Evolutionary conservation across 179 eudicot species (phyloP).

Genomic region (Corrigiola litoralis): DNA sequence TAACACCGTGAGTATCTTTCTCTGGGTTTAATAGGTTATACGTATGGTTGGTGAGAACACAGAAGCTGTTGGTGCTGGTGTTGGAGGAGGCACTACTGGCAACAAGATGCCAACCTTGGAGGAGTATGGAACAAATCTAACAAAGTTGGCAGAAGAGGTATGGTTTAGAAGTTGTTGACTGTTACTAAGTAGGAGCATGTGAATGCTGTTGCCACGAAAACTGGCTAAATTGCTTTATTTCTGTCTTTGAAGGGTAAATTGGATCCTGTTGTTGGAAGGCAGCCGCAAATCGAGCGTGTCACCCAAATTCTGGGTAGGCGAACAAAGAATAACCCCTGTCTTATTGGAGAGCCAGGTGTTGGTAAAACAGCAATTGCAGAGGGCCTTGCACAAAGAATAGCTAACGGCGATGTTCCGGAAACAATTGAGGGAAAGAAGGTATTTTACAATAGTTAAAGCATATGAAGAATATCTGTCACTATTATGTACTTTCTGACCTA

Average conservation of each 20-base stretch:
- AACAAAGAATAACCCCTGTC: conserved; percentile 95
- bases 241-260: conserved; percentile 62
- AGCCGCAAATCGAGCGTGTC: conserved; percentile 83
- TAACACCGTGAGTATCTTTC: background rate
- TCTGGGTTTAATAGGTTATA: conserved; percentile 48
- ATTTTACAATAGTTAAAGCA: conserved; percentile 5
- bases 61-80: conserved; percentile 85
- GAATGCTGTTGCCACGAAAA: background rate
- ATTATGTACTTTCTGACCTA: background rate
- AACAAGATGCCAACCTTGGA: conserved; percentile 95
- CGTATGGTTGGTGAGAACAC: conserved; percentile 88
- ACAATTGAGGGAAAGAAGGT: conserved; percentile 96
- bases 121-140: conserved; percentile 94
- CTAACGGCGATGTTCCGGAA: conserved; percentile 95
- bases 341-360: conserved; percentile 98
- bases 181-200: background rate
- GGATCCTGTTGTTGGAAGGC: conserved; percentile 99
- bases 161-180: background rate
- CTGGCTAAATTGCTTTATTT: conserved; percentile 1
- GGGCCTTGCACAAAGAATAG: conserved; percentile 95
- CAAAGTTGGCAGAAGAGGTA: conserved; percentile 96
- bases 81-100: conserved; percentile 72
- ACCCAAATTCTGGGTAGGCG: conserved; percentile 90
- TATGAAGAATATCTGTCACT: background rate
- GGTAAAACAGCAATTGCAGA: conserved; percentile 99